Evolutionary conservation across 768 basidiomycete genomes (phyloP).

Genomic region (Lepiota subincarnata): DNA sequence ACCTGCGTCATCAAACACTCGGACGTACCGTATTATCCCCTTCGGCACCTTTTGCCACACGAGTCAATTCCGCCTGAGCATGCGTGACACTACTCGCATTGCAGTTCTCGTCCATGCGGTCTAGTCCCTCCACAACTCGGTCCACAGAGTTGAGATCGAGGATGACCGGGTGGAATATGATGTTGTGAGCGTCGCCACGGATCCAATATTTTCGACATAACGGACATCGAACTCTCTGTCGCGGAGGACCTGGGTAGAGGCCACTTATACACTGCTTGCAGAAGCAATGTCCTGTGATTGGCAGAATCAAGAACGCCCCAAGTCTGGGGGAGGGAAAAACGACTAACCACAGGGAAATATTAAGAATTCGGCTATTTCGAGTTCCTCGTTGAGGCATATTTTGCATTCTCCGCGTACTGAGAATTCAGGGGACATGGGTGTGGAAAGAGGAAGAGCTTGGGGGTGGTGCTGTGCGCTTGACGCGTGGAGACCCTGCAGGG

Average conservation of each 20-base stretch:
- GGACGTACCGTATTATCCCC: constrained; percentile 26
- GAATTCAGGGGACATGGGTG: constrained; percentile 6
- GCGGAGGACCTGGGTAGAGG: constrained; percentile 19
- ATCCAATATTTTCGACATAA: constrained; percentile 1
- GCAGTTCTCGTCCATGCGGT: constrained; percentile 9
- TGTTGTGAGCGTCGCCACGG: background rate
- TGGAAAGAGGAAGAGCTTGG: background rate
- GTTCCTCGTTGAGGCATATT: constrained; percentile 26
- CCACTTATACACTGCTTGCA: constrained; percentile 29
- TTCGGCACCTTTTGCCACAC: constrained; percentile 22
- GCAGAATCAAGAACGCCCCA: background rate
- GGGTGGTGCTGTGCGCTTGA: background rate
- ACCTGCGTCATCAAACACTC: no score
- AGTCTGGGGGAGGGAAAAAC: background rate
- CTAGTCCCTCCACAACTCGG: constrained; percentile 12
- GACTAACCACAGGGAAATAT: constrained; percentile 34
- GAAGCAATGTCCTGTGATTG: constrained; percentile 36
- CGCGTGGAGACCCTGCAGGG: constrained; percentile 2
- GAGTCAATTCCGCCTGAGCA: constrained; percentile 30
- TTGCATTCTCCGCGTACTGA: constrained; percentile 8
- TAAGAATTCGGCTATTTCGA: constrained; percentile 21
- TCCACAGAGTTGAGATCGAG: background rate
- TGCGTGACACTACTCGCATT: constrained; percentile 27
- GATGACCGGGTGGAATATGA: constrained; percentile 8
- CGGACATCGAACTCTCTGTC: background rate